Base-by-base conservation (phyloP, 176 grass and related monocot species). In the Phyllostachys edulis region DNA sequence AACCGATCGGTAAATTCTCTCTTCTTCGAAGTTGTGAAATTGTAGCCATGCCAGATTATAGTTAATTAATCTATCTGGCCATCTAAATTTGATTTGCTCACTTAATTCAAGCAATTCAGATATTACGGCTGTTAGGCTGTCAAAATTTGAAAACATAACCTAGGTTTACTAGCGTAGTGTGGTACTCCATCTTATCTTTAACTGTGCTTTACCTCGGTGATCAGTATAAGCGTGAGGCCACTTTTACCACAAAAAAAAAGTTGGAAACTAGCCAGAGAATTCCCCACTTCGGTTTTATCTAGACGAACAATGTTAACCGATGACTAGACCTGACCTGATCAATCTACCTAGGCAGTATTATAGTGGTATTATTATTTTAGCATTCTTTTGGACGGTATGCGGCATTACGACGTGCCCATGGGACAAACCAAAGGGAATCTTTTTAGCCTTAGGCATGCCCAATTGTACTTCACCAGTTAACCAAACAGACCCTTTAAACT, bases 371-470 rank as follows among this genome's bases (percentile, higher is more conserved):
- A 11, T 60, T 24, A 11, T 32, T 34, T 80, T 56, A 62, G 2
- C 9, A 13, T 77, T 77, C 34, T 63, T 82, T 88, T 77, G 13
- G 42, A 62, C 3, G 34, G 18, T 71, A 71, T 29, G 71, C 79
- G 79, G 85, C 85, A 79, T 69, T 82, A 29, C 71, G 71, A 69
- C 71, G 52, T 7, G 0, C 17, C 73, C 80, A 77, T 41, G 80
- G 73, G 86, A 71, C 5, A 41, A 42, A 55, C 52, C 9, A 17
- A 21, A 0, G 50, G 54, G 86, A 77, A 77, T 88, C 72, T 71
- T 82, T 76, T 34, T 34, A 34, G 32, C 32, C 32, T 34, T 40
- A 24, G 78, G 14, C 20, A 47, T 16, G 46, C 69, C 62, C 13
- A 60, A 80, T 51, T 66, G 37, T 79, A 39, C 87, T 37, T 84